Base-by-base conservation (phyloP, 1,139 yeast genomes). In the Blastobotrys aristatus region DNA sequence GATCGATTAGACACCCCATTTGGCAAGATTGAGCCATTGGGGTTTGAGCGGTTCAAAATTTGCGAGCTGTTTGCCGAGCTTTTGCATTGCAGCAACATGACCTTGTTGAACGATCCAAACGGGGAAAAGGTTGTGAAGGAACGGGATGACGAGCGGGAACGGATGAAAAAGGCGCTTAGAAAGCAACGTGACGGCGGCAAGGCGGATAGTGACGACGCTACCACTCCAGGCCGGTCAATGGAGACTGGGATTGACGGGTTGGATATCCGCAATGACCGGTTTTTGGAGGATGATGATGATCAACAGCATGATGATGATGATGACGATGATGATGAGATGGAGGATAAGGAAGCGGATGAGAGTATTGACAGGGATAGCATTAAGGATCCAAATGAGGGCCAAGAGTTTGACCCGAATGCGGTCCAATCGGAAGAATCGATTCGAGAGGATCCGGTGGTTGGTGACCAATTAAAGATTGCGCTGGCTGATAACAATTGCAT, bases 61-160 rank as follows among this genome's bases (percentile, higher is more conserved):
- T 92, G 97, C 64, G 98, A 94, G 68, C 74, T 92, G 54, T 80
- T 92, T 53, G 98, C 98, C 0, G 99, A 92, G 65, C 74, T 92
- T 45, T 75, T 92, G 50, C 99, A 92, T 67, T 92, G 99, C 63
- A 88, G 97, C 22, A 92, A 92, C 66, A 94, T 94, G 98, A 94
- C 92, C 0, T 71, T 92, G 40, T 74, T 92, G 55, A 92, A 92
- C 63, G 96, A 90, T 55, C 82, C 81, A 51, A 77, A 79, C 54
- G 97, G 97, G 11, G 95, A 79, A 60, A 80, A 75, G 33, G 81
- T 87, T 37, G 96, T 90, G 1, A 67, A 66, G 41, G 84, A 83
- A 59, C 76, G 98, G 48, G 96, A 89, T 61, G 71, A 72, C 20
- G 80, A 84, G 53, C 75, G 97, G 54, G 71, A 69, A 45, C 67